Percentiles rank a stretch among this genome's conserved stretches.
phyloP scores from a whole-genome alignment of 192 early-diverging fungal species.

The Linnemannia zychae region DNA sequence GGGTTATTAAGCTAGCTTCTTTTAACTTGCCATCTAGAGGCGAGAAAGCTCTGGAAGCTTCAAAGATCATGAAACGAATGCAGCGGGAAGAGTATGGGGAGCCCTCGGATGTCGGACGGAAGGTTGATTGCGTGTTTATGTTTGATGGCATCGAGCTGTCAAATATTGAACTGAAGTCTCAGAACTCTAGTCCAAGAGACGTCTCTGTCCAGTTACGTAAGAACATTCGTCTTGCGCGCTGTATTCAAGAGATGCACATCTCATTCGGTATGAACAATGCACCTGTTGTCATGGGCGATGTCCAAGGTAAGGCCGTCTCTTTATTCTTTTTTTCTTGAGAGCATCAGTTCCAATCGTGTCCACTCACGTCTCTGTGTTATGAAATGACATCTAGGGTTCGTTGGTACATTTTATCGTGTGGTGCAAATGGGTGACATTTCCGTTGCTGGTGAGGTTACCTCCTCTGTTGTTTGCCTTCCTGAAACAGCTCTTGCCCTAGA shows the following conservation, averaged over 20 bases:
- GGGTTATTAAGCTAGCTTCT: no score
- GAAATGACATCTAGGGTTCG: no score
- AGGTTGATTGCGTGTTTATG: slow-evolving; percentile 7
- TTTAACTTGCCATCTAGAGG: no score
- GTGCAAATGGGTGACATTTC: no score
- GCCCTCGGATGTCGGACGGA: background rate
- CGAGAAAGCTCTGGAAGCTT: no score
- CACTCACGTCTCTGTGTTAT: no score
- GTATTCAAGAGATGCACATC: background rate
- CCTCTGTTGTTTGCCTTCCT: no score
- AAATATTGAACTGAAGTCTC: slow-evolving; percentile 1
- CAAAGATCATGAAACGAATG: background rate
- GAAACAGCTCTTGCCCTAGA: no score
- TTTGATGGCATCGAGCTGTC: slow-evolving; percentile 17
- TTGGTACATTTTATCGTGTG: no score
- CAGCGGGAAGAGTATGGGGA: background rate
- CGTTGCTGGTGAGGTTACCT: no score
- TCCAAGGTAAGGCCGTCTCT: background rate
- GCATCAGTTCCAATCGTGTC: no score
- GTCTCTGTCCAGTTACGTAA: background rate
- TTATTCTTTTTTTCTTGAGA: no score
- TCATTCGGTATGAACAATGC: background rate
- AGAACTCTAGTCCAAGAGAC: background rate
- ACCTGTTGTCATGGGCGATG: background rate
- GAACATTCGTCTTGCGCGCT: background rate